Evolutionary conservation across 192 early-diverging fungal genomes (phyloP).

Genomic region (Mycoemilia scoparia): DNA sequence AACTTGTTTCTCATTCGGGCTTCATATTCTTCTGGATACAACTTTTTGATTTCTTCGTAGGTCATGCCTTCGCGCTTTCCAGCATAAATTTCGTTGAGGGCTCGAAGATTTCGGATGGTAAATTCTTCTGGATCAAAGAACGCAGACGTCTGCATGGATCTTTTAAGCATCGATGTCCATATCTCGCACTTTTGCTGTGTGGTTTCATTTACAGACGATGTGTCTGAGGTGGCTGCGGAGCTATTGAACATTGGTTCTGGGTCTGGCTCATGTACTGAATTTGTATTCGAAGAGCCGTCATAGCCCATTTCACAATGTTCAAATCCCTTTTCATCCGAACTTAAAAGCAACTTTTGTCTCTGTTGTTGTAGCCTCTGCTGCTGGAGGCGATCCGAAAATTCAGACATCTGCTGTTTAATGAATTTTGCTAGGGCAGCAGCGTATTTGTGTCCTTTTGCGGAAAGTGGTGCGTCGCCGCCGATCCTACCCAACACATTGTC

Average conservation of each 20-base stretch:
- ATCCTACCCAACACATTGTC: constrained; percentile 74
- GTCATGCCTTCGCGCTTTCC: constrained; percentile 62
- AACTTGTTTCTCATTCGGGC: constrained; percentile 75
- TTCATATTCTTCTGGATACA: constrained; percentile 64
- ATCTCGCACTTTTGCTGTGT: constrained; percentile 20
- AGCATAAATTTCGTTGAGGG: constrained; percentile 91
- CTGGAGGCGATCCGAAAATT: constrained; percentile 27
- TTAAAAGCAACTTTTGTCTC: no score
- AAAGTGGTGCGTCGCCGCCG: constrained; percentile 72
- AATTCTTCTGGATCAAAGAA: constrained; percentile 59
- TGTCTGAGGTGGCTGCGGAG: constrained; percentile 1
- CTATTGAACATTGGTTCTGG: constrained; percentile 4
- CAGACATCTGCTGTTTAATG: constrained; percentile 36
- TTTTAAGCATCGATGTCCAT: constrained; percentile 77
- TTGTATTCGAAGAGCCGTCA: constrained; percentile 8
- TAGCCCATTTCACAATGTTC: constrained; percentile 18
- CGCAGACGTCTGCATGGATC: constrained; percentile 72
- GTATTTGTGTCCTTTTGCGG: constrained; percentile 50
- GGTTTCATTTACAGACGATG: constrained; percentile 3
- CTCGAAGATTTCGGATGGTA: constrained; percentile 59
- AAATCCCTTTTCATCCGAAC: constrained; percentile 1
- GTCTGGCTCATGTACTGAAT: constrained; percentile 13
- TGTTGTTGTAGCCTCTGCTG: constrained; percentile 7
- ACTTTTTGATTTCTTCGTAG: constrained; percentile 55
- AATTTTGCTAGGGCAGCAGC: constrained; percentile 60